Evolutionary conservation across 2,329 filamentous ascomycete species (phyloP).

Genomic region (Mycosphaerella sp.): DNA sequence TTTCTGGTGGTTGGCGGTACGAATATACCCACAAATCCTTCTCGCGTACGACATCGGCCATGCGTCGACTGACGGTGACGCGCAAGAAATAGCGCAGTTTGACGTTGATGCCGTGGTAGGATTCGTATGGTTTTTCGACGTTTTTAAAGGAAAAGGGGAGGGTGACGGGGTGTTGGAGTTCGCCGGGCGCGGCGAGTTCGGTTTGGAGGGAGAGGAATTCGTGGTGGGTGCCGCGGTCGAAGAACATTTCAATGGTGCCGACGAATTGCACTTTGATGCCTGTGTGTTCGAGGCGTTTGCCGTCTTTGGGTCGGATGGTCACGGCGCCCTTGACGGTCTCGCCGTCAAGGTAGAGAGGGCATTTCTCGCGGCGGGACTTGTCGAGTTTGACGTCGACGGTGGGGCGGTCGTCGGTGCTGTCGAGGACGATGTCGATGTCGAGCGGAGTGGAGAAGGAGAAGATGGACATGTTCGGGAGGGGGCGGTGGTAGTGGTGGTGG

Average conservation of each 20-base stretch:
- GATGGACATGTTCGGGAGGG: conserved; percentile 65
- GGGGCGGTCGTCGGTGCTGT: conserved; percentile 86
- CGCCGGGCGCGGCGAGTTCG: conserved; percentile 91
- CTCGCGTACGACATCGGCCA: conserved; percentile 96
- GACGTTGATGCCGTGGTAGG: conserved; percentile 99
- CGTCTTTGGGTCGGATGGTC: conserved; percentile 93
- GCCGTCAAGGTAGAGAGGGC: conserved; percentile 93
- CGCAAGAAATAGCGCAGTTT: conserved; percentile 97
- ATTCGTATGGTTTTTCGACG: conserved; percentile 99
- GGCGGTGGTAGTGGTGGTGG: neutral
- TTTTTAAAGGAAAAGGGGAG: conserved; percentile 99
- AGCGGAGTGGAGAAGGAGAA: conserved; percentile 92
- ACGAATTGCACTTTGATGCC: conserved; percentile 99
- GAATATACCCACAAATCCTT: conserved; percentile 99
- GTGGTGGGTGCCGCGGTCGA: conserved; percentile 97
- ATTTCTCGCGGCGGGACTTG: conserved; percentile 95
- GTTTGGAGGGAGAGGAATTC: conserved; percentile 97
- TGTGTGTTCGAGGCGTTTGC: conserved; percentile 94
- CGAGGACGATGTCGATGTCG: conserved; percentile 97
- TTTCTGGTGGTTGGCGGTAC: conserved; percentile 96
- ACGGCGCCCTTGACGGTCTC: conserved; percentile 97
- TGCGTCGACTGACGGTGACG: conserved; percentile 90
- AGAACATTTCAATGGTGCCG: conserved; percentile 99
- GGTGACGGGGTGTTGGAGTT: conserved; percentile 96
- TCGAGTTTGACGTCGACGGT: conserved; percentile 98